Conservation (phyloP, 495 filamentous ascomycete species). For the Usnea hakonensis region DNA sequence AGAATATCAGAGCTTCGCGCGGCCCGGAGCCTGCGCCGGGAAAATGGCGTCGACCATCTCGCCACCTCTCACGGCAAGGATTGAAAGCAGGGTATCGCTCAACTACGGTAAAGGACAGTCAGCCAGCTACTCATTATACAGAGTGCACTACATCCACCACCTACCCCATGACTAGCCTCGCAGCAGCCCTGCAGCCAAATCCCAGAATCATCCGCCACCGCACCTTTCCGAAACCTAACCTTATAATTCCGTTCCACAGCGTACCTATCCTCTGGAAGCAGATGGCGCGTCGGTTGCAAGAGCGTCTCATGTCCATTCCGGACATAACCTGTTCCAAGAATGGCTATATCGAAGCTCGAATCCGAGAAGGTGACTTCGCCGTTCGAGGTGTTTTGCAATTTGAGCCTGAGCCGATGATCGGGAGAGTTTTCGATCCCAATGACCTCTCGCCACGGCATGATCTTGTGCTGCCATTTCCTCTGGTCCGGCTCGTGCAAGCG, state of each 20-base stretch:
- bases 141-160: constrained; percentile 18
- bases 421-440: constrained; percentile 47
- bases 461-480: constrained; percentile 69
- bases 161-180: constrained; percentile 84
- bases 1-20: neutral
- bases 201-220: constrained; percentile 56
- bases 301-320: constrained; percentile 74
- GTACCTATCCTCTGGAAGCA: constrained; percentile 50
- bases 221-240: constrained; percentile 56
- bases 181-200: constrained; percentile 95
- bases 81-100: constrained; percentile 72
- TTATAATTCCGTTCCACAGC: constrained; percentile 60
- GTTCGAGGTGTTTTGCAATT: constrained; percentile 23
- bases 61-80: constrained; percentile 65
- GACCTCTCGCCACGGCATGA: constrained; percentile 60
- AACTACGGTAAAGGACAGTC: constrained; percentile 35
- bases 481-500: constrained; percentile 61
- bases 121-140: neutral
- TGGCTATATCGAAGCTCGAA: constrained; percentile 63
- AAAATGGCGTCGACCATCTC: constrained; percentile 75
- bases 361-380: constrained; percentile 32
- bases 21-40: neutral
- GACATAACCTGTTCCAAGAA: constrained; percentile 83
- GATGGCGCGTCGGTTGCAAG: constrained; percentile 50
- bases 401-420: constrained; percentile 30